Conservation (phyloP, 495 filamentous ascomycete species). For the Penicillium bialowiezense region DNA sequence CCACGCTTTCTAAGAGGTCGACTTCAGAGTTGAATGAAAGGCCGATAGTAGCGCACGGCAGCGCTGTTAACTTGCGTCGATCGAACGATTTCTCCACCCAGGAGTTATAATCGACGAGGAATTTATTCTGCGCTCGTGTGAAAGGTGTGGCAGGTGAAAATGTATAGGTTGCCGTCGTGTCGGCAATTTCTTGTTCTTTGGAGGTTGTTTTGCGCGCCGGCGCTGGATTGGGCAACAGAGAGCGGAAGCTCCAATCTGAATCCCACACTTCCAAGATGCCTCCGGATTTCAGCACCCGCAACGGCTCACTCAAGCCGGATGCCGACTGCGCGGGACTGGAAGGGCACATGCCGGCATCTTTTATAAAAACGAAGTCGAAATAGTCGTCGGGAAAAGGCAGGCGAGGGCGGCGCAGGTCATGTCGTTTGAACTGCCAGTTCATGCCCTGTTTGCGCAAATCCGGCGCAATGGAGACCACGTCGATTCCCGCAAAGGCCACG, state of each 20-base stretch:
- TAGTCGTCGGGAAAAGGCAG: constrained; percentile 78
- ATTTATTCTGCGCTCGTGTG: constrained; percentile 71
- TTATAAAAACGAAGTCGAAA: constrained; percentile 89
- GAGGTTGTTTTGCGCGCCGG: constrained; percentile 50
- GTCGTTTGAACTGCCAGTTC: constrained; percentile 84
- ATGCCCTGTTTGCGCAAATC: constrained; percentile 71
- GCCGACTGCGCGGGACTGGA: constrained; percentile 60
- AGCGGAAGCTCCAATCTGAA: constrained; percentile 72
- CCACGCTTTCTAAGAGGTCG: constrained; percentile 66
- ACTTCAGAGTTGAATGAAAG: constrained; percentile 78
- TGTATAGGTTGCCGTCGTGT: constrained; percentile 71
- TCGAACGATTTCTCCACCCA: constrained; percentile 80
- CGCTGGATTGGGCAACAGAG: constrained; percentile 71
- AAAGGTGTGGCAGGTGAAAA: constrained; percentile 84
- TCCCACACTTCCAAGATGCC: constrained; percentile 88
- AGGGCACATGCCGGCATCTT: constrained; percentile 74
- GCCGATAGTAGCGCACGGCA: constrained; percentile 77
- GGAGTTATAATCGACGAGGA: constrained; percentile 76
- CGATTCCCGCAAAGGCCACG: constrained; percentile 78
- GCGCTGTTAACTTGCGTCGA: constrained; percentile 61
- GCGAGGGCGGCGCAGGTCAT: constrained; percentile 72
- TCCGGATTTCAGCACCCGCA: constrained; percentile 73
- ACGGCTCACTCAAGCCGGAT: constrained; percentile 66
- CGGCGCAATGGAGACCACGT: constrained; percentile 74
- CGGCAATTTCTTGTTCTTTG: constrained; percentile 59